Conservation (phyloP, 1,284 basidiomycete genomes). For the Tilletia indica region DNA sequence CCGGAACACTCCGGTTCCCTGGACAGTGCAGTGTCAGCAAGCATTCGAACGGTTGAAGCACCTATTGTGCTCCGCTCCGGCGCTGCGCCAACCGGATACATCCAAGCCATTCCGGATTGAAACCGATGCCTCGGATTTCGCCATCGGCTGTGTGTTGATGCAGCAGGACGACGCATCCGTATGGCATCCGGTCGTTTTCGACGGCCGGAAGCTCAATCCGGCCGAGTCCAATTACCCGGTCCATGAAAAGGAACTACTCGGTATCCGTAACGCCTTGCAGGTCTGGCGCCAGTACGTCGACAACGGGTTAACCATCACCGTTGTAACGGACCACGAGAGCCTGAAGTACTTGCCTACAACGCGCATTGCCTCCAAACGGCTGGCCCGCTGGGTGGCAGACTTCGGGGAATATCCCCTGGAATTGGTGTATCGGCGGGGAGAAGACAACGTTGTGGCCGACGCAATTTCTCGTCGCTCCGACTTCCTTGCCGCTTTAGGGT, state of each 20-base stretch:
- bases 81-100: background rate
- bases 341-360: conserved; percentile 6
- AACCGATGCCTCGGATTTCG: conserved; percentile 15
- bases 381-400: conserved; percentile 2
- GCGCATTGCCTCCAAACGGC: background rate
- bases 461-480: conserved; percentile 15
- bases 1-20: background rate
- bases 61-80: background rate
- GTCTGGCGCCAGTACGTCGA: conserved; percentile 11
- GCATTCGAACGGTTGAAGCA: background rate
- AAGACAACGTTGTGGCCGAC: conserved; percentile 7
- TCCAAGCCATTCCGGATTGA: conserved; percentile 1
- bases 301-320: background rate
- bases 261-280: conserved; percentile 9
- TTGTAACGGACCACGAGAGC: conserved; percentile 17
- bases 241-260: conserved; percentile 17
- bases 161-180: background rate
- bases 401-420: conserved; percentile 13
- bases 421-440: background rate
- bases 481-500: background rate
- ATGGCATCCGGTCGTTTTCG: conserved; percentile 7
- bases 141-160: conserved; percentile 5
- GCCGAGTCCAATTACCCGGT: conserved; percentile 16
- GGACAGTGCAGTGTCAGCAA: conserved; percentile 6
- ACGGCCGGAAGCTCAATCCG: conserved; percentile 2